These are phyloP conservation scores for Trypanosoma avium DNA, from an alignment of 208 protist genomes.

Conservation along the genomic window DNA sequence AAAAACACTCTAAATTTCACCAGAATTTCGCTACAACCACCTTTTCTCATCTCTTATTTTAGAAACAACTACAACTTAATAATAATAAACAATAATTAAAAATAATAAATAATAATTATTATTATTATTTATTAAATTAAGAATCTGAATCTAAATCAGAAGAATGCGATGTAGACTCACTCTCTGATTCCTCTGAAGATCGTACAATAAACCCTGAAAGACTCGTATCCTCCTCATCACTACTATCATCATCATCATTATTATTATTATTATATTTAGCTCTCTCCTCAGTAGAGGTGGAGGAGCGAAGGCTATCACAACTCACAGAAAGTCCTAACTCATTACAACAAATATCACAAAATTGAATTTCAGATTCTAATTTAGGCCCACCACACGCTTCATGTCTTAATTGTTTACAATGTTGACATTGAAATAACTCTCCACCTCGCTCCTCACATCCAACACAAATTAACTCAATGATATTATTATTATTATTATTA, in stretches of 20 bases:
- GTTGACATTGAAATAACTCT: conserved; percentile 56
- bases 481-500: not conserved
- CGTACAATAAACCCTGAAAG: conserved; percentile 62
- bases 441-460: conserved; percentile 40
- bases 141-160: too few relatives aligned
- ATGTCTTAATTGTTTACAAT: conserved; percentile 60
- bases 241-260: conserved; percentile 30
- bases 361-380: conserved; percentile 4
- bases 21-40: too few relatives aligned
- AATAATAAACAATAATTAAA: too few relatives aligned
- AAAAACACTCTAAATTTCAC: too few relatives aligned
- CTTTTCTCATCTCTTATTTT: too few relatives aligned
- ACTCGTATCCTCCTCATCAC: conserved; percentile 44
- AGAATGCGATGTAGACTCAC: not conserved
- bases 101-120: too few relatives aligned
- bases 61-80: too few relatives aligned
- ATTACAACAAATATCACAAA: conserved; percentile 38
- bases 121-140: too few relatives aligned
- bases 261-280: conserved; percentile 15
- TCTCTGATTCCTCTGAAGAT: conserved; percentile 33
- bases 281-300: conserved; percentile 72
- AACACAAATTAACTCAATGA: conserved; percentile 23
- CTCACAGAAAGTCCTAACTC: conserved; percentile 22
- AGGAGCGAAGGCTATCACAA: conserved; percentile 45
- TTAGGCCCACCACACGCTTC: conserved; percentile 75